Conservation (phyloP, 164 flowering plant species). For the Taxillus chinensis region DNA sequence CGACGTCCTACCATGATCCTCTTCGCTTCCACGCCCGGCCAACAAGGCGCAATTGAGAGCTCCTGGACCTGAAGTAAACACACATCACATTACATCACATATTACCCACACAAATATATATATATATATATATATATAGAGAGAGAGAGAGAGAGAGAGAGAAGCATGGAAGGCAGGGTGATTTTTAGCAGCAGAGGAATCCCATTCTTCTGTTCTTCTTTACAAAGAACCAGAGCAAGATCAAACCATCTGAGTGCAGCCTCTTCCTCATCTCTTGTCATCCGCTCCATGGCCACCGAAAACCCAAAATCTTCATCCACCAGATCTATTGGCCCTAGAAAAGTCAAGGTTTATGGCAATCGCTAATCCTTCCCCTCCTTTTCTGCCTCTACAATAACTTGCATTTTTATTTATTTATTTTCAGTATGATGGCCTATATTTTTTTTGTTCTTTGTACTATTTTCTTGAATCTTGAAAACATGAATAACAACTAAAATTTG, state of each 20-base stretch:
- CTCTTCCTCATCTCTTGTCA: constrained; percentile 16
- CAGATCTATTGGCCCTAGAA: constrained; percentile 37
- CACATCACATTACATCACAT: background rate
- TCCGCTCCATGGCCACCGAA: constrained; percentile 64
- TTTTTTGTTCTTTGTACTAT: background rate
- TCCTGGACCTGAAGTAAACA: too few relatives aligned
- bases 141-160: background rate
- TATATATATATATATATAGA: too few relatives aligned
- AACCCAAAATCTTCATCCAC: constrained; percentile 37
- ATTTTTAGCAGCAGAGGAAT: constrained; percentile 17
- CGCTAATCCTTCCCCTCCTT: background rate
- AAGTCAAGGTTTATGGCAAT: constrained; percentile 21
- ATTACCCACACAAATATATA: background rate
- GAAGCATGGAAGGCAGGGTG: constrained; percentile 18
- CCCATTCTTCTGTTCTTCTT: constrained; percentile 6
- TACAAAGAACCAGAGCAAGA: background rate
- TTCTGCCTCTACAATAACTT: background rate
- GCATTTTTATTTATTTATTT: too few relatives aligned
- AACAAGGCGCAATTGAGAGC: too few relatives aligned
- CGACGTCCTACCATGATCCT: background rate
- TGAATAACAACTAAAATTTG: background rate
- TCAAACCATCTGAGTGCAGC: background rate
- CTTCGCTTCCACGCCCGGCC: background rate
- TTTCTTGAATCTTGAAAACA: background rate
- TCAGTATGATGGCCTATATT: background rate